Evolutionary conservation across 495 filamentous ascomycete genomes (phyloP), one percentile per base, ranked within the genome.

Genomic region (Neurospora tetrasperma): DNA sequence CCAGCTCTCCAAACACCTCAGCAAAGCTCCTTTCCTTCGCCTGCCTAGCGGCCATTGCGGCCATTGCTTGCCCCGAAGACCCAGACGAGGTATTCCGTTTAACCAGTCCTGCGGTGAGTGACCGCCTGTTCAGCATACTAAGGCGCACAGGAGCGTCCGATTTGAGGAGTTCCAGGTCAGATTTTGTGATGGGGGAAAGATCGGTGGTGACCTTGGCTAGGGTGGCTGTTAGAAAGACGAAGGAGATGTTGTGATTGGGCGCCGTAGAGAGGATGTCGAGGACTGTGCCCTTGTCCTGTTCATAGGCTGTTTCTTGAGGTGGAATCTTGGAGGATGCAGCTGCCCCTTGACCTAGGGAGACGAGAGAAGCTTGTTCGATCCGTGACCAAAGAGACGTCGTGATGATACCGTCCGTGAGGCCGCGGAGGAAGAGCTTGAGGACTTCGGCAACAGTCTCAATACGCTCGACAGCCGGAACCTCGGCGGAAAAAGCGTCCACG

Each of bases 151-250:
- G 43, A 5, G 46, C 70, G 16, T 71, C 74, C 43, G 76, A 69
- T 20, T 72, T 74, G 69, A 80, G 54, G n/a, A 71, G 74, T 31
- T 83, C 81, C 16, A 78, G 35, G 71, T 82, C 79, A 0, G 79
- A 72, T 44, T 82, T 83, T 41, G 75, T 82, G 0, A 87, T 72
- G 0, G 86, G 82, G 1, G 83, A 80, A 16, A 90, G 77, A 72
- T 89, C 86, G 12, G 77, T 75, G 9, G 80, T 82, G 27, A 86
- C 80, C 18, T 81, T 79, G 9, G 80, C 78, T 14, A 97, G 86
- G 87, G 94, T 93, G 59, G 92, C 89, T 4, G 89, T 94, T 42
- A 97, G 80, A 73, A 97, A 94, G 10, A 94, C 90, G 78, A 97
- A 96, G 0, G 91, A 92, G 73, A 94, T 91, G 77, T 91, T 94